Percentiles rank a stretch among this genome's conserved stretches.
phyloP scores from a whole-genome alignment of 306 rosid genomes.

The Begonia peltatifolia region DNA sequence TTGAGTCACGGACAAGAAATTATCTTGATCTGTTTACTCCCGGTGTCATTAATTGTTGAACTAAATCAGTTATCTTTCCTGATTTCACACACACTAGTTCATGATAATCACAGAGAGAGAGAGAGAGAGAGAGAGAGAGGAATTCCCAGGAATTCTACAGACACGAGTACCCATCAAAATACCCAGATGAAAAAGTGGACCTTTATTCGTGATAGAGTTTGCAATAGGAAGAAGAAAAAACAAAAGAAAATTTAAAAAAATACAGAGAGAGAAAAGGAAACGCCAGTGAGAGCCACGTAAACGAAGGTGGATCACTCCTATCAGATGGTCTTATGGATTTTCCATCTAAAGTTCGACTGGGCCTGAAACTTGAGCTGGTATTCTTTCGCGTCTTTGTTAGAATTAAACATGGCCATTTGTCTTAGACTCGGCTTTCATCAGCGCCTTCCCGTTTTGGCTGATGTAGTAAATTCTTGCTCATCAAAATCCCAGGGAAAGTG shows the following conservation, averaged over 20 bases:
- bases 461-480: constrained; percentile 1
- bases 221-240: not conserved
- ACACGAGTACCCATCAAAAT: too few relatives aligned
- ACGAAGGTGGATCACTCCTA: constrained; percentile 11
- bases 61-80: too few relatives aligned
- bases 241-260: too few relatives aligned
- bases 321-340: not conserved
- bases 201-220: not conserved
- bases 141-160: too few relatives aligned
- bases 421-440: constrained; percentile 20
- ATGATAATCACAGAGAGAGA: too few relatives aligned
- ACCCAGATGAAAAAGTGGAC: not conserved
- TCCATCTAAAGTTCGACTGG: too few relatives aligned
- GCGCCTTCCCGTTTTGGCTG: constrained; percentile 12
- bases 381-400: constrained; percentile 1
- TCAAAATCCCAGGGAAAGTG: constrained; percentile 10
- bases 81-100: too few relatives aligned
- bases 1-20: too few relatives aligned
- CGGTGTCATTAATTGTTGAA: too few relatives aligned
- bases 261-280: too few relatives aligned
- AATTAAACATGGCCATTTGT: constrained; percentile 28
- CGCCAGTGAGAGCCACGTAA: constrained; percentile 26
- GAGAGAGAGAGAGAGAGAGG: too few relatives aligned
- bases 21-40: too few relatives aligned
- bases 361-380: not conserved